phyloP scores from a whole-genome alignment of 73 alveolate species.

The Effrenium voratum region DNA sequence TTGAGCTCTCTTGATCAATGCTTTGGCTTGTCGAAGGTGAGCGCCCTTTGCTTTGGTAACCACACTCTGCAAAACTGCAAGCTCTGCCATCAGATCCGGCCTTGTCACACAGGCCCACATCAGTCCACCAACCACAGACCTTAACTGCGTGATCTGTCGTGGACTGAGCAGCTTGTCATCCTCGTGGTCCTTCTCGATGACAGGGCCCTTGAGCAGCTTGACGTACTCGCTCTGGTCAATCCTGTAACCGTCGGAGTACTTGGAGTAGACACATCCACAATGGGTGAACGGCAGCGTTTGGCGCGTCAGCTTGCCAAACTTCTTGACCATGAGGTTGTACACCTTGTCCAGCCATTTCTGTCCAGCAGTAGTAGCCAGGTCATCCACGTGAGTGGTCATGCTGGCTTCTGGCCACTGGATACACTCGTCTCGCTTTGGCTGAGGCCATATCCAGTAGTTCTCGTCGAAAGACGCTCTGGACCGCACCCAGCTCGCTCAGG shows the following conservation, averaged over 20 bases:
- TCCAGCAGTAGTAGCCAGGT: background rate
- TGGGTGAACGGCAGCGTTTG: background rate
- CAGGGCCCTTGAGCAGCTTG: background rate
- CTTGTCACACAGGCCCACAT: background rate
- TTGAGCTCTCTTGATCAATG: background rate
- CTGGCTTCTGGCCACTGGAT: background rate
- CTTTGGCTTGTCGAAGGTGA: background rate
- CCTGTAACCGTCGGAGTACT: background rate
- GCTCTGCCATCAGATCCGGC: background rate
- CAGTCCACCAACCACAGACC: background rate
- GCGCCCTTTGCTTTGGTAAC: background rate
- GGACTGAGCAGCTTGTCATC: background rate
- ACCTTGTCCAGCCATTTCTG: background rate
- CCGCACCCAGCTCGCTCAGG: background rate
- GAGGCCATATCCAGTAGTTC: background rate
- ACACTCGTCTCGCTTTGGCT: background rate
- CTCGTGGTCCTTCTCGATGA: background rate
- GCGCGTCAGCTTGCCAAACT: background rate
- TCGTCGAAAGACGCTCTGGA: background rate
- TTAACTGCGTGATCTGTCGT: background rate
- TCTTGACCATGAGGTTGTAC: background rate
- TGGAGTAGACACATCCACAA: background rate
- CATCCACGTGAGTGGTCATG: background rate
- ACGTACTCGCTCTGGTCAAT: constrained; percentile 2
- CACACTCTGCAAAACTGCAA: background rate